phyloP scores from a whole-genome alignment of 2,329 filamentous ascomycete genomes.

The Fusarium cyanostomum region DNA sequence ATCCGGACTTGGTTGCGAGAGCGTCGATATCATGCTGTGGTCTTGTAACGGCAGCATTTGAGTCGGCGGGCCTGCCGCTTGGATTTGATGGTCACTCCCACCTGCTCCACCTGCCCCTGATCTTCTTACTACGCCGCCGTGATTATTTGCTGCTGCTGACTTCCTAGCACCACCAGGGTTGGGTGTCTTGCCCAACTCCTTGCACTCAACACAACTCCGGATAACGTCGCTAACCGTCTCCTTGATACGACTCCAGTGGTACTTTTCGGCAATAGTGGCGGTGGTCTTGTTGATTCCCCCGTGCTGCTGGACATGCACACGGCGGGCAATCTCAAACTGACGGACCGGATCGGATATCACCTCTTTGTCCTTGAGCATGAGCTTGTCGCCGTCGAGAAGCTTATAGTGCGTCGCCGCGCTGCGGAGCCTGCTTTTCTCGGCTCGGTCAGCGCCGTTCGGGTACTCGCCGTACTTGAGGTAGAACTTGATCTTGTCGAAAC shows the following conservation, averaged over 20 bases:
- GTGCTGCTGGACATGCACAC: constrained; percentile 78
- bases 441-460: constrained; percentile 89
- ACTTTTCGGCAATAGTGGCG: constrained; percentile 89
- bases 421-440: constrained; percentile 92
- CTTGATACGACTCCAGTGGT: constrained; percentile 98
- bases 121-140: constrained; percentile 8
- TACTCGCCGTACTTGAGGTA: constrained; percentile 96
- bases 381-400: constrained; percentile 77
- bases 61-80: constrained; percentile 25
- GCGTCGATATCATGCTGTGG: constrained; percentile 41
- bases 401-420: constrained; percentile 97
- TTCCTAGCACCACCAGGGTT: constrained; percentile 43
- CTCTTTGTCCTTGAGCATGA: constrained; percentile 98
- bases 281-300: constrained; percentile 99
- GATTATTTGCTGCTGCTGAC: constrained; percentile 10
- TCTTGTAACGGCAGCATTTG: constrained; percentile 45
- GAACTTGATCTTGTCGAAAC: constrained; percentile 98
- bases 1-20: constrained; percentile 39
- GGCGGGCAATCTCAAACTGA: constrained; percentile 89
- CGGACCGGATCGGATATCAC: constrained; percentile 89
- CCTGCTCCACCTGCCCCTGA: constrained; percentile 7
- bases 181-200: constrained; percentile 74
- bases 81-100: constrained; percentile 23
- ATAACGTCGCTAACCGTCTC: constrained; percentile 96
- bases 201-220: constrained; percentile 89